These are phyloP conservation scores for Avena insularis DNA, from an alignment of 176 grass and related monocot genomes.

Conservation along the genomic window DNA sequence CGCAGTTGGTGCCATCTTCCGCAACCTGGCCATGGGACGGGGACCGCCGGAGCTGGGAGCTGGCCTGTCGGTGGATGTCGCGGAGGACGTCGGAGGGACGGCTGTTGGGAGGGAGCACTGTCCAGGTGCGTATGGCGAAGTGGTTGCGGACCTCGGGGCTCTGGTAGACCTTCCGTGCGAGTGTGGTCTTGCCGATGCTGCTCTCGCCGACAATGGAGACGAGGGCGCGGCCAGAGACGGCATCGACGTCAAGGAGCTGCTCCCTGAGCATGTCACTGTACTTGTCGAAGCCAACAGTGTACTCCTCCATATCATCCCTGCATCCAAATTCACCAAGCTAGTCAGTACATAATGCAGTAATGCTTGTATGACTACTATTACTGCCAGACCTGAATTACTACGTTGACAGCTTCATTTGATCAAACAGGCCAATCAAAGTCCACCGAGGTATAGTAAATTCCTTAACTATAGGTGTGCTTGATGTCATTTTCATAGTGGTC, in stretches of 20 bases:
- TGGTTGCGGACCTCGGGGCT: slow-evolving; percentile 51
- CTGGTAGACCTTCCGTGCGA: slow-evolving; percentile 55
- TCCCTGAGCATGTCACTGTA: slow-evolving; percentile 43
- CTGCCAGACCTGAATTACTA: background rate
- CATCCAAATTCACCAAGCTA: background rate
- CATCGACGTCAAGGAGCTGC: slow-evolving; percentile 39
- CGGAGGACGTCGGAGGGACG: slow-evolving; percentile 39
- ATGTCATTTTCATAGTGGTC: background rate
- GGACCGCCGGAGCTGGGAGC: slow-evolving; percentile 14
- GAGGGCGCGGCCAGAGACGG: slow-evolving; percentile 29
- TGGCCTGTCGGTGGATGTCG: slow-evolving; percentile 45
- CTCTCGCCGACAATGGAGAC: slow-evolving; percentile 58
- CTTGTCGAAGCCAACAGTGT: slow-evolving; percentile 47
- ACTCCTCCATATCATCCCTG: slow-evolving; percentile 59
- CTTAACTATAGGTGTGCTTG: background rate
- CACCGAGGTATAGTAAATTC: background rate
- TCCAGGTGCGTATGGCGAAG: slow-evolving; percentile 63
- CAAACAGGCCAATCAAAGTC: background rate
- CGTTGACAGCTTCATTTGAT: background rate
- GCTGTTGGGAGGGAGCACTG: slow-evolving; percentile 47
- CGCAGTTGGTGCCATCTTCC: background rate
- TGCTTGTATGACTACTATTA: background rate
- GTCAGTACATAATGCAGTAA: background rate
- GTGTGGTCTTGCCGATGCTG: slow-evolving; percentile 57
- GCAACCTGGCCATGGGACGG: background rate